Evolutionary conservation across 2,329 filamentous ascomycete genomes (phyloP), one percentile per base, ranked within the genome.

Genomic region (Sordariomycetes sp.): DNA sequence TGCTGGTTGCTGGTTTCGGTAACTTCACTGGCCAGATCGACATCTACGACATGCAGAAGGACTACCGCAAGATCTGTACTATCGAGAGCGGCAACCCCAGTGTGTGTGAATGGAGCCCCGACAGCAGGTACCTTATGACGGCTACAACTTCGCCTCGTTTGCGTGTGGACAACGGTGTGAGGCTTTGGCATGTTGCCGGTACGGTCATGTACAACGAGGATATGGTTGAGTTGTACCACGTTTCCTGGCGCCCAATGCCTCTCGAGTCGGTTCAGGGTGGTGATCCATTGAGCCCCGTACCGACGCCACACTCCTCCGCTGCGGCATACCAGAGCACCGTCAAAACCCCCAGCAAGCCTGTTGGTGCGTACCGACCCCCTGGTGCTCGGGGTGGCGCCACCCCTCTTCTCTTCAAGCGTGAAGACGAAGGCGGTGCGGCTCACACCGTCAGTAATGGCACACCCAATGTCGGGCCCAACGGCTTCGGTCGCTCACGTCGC

Each of bases 1-100:
- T 93, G 34, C 68, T 96, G 44, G 85, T 98, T 35, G 92, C 90
- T 42, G 92, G 92, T 30, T 98, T 98, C 61, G 92, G 92, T 49
- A 98, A 98, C 64, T 68, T 98, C 62, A 87, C 90, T 45, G 92
- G 92, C 32, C 87, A 95, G 64, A 94, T 96, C 68, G 92, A 98
- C 54, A 82, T 98, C 33, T 96, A 95, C 61, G 92, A 98, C 59
- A 68, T 96, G 45, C 82, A 92, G 56, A 94, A 90, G 67, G 86
- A 95, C 59, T 93, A 88, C 63, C 72, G 74, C 52, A 96, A 96
- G 70, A 70, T 98, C 38, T 82, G 79, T 62, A 95, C 88, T 30
- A 92, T 98, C 46, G 86, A 96, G 63, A 90, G 86, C 36, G 86
- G 87, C 52, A 98, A 94, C 60, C 85, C 92, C 33, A 95, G 87